phyloP scores from a whole-genome alignment of 495 filamentous ascomycete species.

The Chaetomidium leptoderma region DNA sequence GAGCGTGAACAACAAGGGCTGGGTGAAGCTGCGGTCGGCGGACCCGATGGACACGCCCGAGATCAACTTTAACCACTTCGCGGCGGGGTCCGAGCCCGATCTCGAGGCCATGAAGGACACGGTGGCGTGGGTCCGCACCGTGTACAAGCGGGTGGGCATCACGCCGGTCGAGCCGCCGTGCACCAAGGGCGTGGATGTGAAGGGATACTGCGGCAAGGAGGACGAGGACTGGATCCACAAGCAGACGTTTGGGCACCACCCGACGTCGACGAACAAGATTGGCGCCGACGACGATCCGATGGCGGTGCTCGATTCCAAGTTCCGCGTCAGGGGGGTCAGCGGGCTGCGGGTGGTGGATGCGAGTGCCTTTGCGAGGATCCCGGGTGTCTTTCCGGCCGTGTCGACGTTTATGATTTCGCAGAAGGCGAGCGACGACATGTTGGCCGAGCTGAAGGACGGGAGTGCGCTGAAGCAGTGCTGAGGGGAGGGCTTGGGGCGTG shows the following conservation, averaged over 20 bases:
- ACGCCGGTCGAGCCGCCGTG: conserved; percentile 36
- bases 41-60: conserved; percentile 36
- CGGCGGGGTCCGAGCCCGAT: conserved; percentile 27
- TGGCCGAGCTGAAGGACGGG: conserved; percentile 35
- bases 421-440: conserved; percentile 56
- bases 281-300: conserved; percentile 42
- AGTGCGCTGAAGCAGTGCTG: conserved; percentile 21
- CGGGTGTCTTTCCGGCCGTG: conserved; percentile 49
- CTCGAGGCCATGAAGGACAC: conserved; percentile 38
- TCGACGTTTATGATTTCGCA: conserved; percentile 57
- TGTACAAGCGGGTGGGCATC: conserved; percentile 31
- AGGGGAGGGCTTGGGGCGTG: not conserved
- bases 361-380: conserved; percentile 42
- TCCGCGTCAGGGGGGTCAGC: conserved; percentile 39
- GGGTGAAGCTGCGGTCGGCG: conserved; percentile 30
- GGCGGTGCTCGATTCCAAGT: conserved; percentile 43
- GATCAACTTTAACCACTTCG: conserved; percentile 40
- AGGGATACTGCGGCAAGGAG: conserved; percentile 31
- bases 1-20: conserved; percentile 33
- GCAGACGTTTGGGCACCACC: conserved; percentile 46
- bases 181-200: conserved; percentile 20
- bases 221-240: conserved; percentile 39
- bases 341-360: conserved; percentile 45
- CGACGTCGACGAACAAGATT: conserved; percentile 40
- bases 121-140: conserved; percentile 31